Conservation (phyloP, 1,139 yeast genomes). For the Blastobotrys serpentis region DNA sequence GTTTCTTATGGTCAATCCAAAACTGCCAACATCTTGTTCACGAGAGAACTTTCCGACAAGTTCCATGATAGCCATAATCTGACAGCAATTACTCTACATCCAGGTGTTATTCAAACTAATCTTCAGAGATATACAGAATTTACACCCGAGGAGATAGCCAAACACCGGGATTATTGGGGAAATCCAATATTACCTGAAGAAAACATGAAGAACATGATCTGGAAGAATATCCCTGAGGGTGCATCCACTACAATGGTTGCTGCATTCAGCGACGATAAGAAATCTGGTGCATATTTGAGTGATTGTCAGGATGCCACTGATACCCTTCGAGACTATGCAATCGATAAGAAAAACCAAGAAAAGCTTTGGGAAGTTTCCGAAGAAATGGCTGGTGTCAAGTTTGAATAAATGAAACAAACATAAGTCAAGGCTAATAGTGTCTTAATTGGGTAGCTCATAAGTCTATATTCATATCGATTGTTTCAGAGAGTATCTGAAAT, state of each 20-base stretch:
- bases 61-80: not conserved
- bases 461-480: no score
- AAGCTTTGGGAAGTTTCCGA: constrained; percentile 20
- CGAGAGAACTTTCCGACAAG: not conserved
- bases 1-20: constrained; percentile 33
- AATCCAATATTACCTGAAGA: not conserved
- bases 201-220: not conserved
- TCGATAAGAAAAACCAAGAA: constrained; percentile 11
- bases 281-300: not conserved
- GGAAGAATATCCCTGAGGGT: constrained; percentile 1
- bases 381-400: constrained; percentile 16
- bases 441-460: no score
- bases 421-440: no score
- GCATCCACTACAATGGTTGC: constrained; percentile 4
- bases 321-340: constrained; percentile 14
- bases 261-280: not conserved
- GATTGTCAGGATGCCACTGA: constrained; percentile 5
- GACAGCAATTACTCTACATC: constrained; percentile 4
- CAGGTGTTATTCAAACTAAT: not conserved
- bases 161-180: not conserved
- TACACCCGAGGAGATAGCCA: not conserved
- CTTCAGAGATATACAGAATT: not conserved
- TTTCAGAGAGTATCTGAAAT: no score
- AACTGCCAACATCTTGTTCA: constrained; percentile 28
- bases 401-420: not conserved